A percentile compares a stretch with the other conserved stretches of the same genome.
Conservation (phyloP, 2,329 filamentous ascomycete genomes). For the Pyrenochaeta sp. region DNA sequence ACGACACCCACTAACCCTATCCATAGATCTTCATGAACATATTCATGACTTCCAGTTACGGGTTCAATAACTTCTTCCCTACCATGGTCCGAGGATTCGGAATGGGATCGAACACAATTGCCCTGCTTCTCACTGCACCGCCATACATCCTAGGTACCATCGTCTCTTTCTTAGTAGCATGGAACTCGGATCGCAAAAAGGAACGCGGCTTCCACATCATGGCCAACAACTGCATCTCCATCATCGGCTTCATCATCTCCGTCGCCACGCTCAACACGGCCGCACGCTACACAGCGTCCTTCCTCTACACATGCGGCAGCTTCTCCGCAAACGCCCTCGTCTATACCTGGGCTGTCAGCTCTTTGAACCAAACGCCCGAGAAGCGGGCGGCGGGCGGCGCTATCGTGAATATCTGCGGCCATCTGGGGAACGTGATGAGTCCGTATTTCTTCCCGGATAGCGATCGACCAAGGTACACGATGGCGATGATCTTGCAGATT, state of each 20-base stretch:
- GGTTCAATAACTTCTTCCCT: constrained; percentile 5
- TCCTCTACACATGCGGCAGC: constrained; percentile 42
- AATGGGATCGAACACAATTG: constrained; percentile 33
- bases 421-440: constrained; percentile 51
- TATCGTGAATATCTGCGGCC: constrained; percentile 48
- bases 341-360: constrained; percentile 46
- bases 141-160: constrained; percentile 55
- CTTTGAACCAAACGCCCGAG: constrained; percentile 48
- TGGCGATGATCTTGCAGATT: constrained; percentile 24
- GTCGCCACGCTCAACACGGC: constrained; percentile 7
- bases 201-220: constrained; percentile 59
- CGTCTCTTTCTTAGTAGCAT: constrained; percentile 54
- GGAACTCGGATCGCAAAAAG: constrained; percentile 55
- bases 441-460: constrained; percentile 49
- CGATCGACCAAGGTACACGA: constrained; percentile 17
- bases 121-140: constrained; percentile 47
- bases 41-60: constrained; percentile 8
- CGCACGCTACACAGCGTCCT: constrained; percentile 29
- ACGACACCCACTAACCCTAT: background rate
- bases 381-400: constrained; percentile 48
- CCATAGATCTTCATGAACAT: constrained; percentile 18
- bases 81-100: constrained; percentile 26
- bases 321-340: constrained; percentile 48
- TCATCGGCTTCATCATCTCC: constrained; percentile 47
- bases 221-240: constrained; percentile 43